phyloP scores from a whole-genome alignment of 2,329 filamentous ascomycete genomes.

The Hymenoscyphus albidus region DNA sequence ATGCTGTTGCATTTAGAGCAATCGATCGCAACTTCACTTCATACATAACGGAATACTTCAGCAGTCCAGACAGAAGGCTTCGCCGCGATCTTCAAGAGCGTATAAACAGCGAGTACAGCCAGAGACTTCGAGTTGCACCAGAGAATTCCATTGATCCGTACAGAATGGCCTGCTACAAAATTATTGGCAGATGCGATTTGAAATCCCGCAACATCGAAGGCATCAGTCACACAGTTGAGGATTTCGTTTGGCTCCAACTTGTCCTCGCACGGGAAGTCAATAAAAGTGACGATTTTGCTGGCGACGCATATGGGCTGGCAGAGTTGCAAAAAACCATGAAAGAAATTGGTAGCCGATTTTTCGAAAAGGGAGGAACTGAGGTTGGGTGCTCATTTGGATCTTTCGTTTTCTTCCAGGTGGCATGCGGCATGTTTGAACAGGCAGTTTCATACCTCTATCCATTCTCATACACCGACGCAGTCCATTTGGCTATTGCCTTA shows the following conservation, averaged over 20 bases:
- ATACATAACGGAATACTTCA: slow-evolving; percentile 82
- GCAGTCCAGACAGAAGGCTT: slow-evolving; percentile 71
- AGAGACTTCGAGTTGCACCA: slow-evolving; percentile 76
- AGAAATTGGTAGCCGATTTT: slow-evolving; percentile 89
- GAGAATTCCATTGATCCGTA: slow-evolving; percentile 90
- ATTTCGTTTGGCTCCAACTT: slow-evolving; percentile 71
- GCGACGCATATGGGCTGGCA: slow-evolving; percentile 60
- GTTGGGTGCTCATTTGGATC: slow-evolving; percentile 74
- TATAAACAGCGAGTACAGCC: slow-evolving; percentile 85
- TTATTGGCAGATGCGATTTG: slow-evolving; percentile 77
- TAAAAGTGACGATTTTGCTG: slow-evolving; percentile 59
- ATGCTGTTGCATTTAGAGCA: slow-evolving; percentile 77
- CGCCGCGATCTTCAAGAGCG: slow-evolving; percentile 76
- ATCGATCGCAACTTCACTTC: slow-evolving; percentile 86
- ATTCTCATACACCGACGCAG: slow-evolving; percentile 87
- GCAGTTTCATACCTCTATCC: slow-evolving; percentile 87
- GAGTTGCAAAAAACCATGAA: slow-evolving; percentile 75
- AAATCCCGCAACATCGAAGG: slow-evolving; percentile 60
- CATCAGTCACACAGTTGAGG: slow-evolving; percentile 55
- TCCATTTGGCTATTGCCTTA: slow-evolving; percentile 89
- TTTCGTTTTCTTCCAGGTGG: slow-evolving; percentile 87
- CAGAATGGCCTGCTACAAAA: slow-evolving; percentile 95
- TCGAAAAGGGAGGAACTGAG: slow-evolving; percentile 73
- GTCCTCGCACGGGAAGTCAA: slow-evolving; percentile 65
- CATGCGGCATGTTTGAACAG: slow-evolving; percentile 91